These are phyloP conservation scores for Fusarium hostae DNA, from an alignment of 2,329 filamentous ascomycete species.

Conservation along the genomic window DNA sequence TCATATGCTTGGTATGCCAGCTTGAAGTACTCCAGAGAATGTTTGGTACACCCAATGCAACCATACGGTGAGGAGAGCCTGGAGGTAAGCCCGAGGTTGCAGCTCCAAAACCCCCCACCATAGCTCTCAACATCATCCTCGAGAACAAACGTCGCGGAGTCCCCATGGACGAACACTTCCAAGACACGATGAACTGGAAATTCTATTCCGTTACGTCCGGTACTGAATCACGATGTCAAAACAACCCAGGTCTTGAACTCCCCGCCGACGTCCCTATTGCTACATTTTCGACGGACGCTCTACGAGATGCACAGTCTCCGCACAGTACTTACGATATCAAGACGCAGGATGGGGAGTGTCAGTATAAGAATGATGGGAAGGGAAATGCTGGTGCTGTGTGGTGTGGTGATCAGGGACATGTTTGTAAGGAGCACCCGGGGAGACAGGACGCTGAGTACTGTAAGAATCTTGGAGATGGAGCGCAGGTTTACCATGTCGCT, in stretches of 20 bases:
- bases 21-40: background rate
- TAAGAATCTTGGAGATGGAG: rapidly evolving
- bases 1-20: too few species aligned
- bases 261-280: rapidly evolving
- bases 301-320: rapidly evolving
- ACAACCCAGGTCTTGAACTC: background rate
- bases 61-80: rapidly evolving
- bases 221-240: background rate
- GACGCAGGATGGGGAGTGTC: rapidly evolving
- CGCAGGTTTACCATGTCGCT: rapidly evolving
- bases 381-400: rapidly evolving
- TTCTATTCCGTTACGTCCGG: background rate
- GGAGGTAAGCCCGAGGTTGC: background rate
- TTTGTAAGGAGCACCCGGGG: rapidly evolving
- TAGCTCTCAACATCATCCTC: rapidly evolving
- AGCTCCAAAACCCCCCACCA: background rate
- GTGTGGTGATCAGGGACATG: rapidly evolving
- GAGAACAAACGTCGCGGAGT: rapidly evolving
- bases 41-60: rapidly evolving
- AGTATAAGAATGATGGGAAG: rapidly evolving
- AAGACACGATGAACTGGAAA: background rate
- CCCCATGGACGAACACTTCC: rapidly evolving
- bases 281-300: rapidly evolving
- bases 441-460: rapidly evolving
- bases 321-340: rapidly evolving